Base-by-base conservation (phyloP, 192 early-diverging fungal genomes). In the Spizellomyces punctatus region DNA sequence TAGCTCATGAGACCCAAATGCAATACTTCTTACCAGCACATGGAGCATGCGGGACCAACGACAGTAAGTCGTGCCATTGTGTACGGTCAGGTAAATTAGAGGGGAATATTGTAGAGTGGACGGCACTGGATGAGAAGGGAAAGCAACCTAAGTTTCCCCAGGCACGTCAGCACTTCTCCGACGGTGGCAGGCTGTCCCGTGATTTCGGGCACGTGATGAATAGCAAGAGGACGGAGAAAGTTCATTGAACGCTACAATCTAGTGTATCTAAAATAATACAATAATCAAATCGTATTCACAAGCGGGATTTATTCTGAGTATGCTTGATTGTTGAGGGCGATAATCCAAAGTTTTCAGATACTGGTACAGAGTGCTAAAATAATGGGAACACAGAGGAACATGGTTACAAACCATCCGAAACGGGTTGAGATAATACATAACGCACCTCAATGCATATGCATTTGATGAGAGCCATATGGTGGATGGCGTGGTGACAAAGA, bases 31-130 rank as follows among this genome's bases (percentile, higher is more conserved):
- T 58, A 68, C 66, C 66, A 68, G 66, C 66, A 68, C 27, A 68
- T 46, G 6, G 66, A 68, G 27, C 47, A 45, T 22, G 48, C 66
- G 54, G 66, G 66, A 44, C 66, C 66, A 16, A 68, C 66, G 10
- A 68, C 66, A 10, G 47, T 59, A n/a, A 68, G 17, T 7, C 66
- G 66, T 50, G 48, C 64, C 66, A 68, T 68, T 43, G 8, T 42
- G 66, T 36, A 36, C 27, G 27, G 27, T 36, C 50, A 54, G 50
- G 50, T 2, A 12, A 54, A 4, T 54, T 36, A 36, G 27, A 0
- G 3, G 27, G 27, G 27, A 36, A 36, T 36, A 36, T 3, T 36
- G 27, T 36, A 36, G 27, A 36, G 27, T 36, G 27, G 27, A 36
- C 27, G 27, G 27, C 27, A 3, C 27, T 36, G 27, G 27, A 36